Percentiles rank a stretch among this genome's conserved stretches.
phyloP scores from a whole-genome alignment of 2,329 filamentous ascomycete species.

The Polychaeton citri region DNA sequence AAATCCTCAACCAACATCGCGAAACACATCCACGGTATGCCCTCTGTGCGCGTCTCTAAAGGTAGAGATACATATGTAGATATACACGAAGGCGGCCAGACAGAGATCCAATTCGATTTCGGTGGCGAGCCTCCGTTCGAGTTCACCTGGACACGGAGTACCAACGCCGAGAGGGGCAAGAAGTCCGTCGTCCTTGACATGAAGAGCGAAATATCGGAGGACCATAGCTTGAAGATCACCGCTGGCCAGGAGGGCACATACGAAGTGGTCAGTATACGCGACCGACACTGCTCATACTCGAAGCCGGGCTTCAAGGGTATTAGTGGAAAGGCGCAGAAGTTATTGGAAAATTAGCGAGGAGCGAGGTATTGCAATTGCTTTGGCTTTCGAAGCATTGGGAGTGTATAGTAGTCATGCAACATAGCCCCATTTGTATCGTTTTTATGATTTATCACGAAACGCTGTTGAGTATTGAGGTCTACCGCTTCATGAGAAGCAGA shows the following conservation, averaged over 20 bases:
- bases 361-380: not conserved
- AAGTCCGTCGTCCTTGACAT: constrained; percentile 59
- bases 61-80: constrained; percentile 71
- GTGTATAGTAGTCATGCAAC: no score
- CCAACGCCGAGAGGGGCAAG: constrained; percentile 60
- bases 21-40: constrained; percentile 82
- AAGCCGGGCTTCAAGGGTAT: constrained; percentile 44
- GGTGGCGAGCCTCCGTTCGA: constrained; percentile 93
- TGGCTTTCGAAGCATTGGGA: no score
- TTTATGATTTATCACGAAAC: no score
- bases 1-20: constrained; percentile 63
- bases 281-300: constrained; percentile 80
- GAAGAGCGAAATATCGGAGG: constrained; percentile 70
- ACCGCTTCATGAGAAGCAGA: no score
- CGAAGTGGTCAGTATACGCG: constrained; percentile 92
- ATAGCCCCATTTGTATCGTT: no score
- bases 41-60: constrained; percentile 78
- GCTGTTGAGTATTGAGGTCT: no score
- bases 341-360: constrained; percentile 16
- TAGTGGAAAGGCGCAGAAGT: constrained; percentile 16
- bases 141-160: constrained; percentile 89
- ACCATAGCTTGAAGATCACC: constrained; percentile 66
- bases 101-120: constrained; percentile 89
- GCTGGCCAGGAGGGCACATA: constrained; percentile 93
- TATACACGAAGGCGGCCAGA: constrained; percentile 92